Conservation (phyloP, 352 stramenopile genomes). For the Globisporangium megalacanthum region DNA sequence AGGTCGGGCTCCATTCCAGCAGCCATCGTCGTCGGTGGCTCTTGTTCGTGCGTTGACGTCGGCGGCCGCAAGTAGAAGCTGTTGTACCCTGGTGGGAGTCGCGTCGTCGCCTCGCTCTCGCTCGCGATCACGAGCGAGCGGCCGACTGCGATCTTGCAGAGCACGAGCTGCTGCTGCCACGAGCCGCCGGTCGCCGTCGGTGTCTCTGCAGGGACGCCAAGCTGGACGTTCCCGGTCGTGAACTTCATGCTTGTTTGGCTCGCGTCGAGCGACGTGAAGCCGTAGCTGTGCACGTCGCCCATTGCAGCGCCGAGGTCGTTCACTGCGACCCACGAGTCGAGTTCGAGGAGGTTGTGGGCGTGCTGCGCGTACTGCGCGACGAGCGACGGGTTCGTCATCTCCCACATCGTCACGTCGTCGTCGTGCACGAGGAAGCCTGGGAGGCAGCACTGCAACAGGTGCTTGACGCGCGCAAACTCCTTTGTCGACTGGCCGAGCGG, state of each 20-base stretch:
- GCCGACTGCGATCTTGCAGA: conserved; percentile 74
- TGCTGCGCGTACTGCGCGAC: conserved; percentile 53
- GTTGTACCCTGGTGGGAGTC: conserved; percentile 57
- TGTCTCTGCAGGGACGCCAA: conserved; percentile 15
- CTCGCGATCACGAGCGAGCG: conserved; percentile 40
- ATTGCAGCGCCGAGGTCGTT: conserved; percentile 61
- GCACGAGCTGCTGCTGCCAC: conserved; percentile 45
- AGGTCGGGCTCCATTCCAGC: too few relatives aligned
- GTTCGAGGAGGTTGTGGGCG: conserved; percentile 40
- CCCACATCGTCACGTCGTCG: conserved; percentile 49
- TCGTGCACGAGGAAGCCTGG: conserved; percentile 46
- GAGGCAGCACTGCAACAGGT: conserved; percentile 61
- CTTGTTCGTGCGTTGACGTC: conserved; percentile 10
- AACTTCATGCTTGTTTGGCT: conserved; percentile 58
- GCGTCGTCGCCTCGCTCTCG: conserved; percentile 36
- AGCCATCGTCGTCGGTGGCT: neutral
- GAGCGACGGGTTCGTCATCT: conserved; percentile 62
- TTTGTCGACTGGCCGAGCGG: conserved; percentile 35
- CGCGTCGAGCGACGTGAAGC: conserved; percentile 40
- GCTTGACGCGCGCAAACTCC: conserved; percentile 58
- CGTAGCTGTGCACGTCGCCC: conserved; percentile 43
- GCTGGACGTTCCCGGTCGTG: conserved; percentile 49
- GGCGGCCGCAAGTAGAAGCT: conserved; percentile 52
- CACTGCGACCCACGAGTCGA: conserved; percentile 73
- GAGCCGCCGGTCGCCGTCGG: conserved; percentile 6